phyloP scores from a whole-genome alignment of 371 early-diverging fungal species.

The Mucor ambiguus region DNA sequence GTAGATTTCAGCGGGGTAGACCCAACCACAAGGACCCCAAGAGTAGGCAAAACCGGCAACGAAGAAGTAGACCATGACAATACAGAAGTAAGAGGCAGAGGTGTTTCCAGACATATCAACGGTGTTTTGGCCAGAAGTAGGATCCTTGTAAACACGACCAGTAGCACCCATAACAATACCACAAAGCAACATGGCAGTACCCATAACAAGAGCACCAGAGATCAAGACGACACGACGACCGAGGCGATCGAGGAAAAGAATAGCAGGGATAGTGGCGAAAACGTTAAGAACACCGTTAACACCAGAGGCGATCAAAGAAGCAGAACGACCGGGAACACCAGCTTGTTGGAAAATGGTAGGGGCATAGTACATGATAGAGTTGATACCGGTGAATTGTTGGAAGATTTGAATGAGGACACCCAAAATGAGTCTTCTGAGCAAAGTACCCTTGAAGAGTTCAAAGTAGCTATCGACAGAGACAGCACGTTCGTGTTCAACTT shows the following conservation, averaged over 20 bases:
- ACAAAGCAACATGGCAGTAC: conserved; percentile 44
- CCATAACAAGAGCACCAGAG: conserved; percentile 48
- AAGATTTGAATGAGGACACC: conserved; percentile 77
- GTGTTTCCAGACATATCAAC: conserved; percentile 41
- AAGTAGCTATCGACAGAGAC: conserved; percentile 67
- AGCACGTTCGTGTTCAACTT: conserved; percentile 68
- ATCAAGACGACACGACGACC: conserved; percentile 52
- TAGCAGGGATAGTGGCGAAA: conserved; percentile 73
- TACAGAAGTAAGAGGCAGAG: conserved; percentile 47
- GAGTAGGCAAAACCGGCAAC: conserved; percentile 54
- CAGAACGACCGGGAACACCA: conserved; percentile 54
- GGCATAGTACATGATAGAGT: conserved; percentile 61
- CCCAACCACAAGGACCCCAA: conserved; percentile 59
- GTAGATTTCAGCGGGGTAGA: conserved; percentile 71
- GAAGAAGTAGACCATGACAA: conserved; percentile 55
- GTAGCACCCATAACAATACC: conserved; percentile 50
- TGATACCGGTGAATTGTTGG: conserved; percentile 61
- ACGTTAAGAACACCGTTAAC: conserved; percentile 78
- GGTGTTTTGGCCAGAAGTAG: conserved; percentile 17
- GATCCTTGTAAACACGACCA: conserved; percentile 15
- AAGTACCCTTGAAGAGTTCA: conserved; percentile 71
- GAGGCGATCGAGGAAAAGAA: conserved; percentile 57
- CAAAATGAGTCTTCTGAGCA: conserved; percentile 63
- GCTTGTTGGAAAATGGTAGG: conserved; percentile 72
- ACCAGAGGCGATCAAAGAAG: conserved; percentile 70